A percentile compares a stretch with the other conserved stretches of the same genome.
These are phyloP conservation scores for Leersia perrieri DNA, from an alignment of 176 grass and related monocot genomes.

Conservation along the genomic window DNA sequence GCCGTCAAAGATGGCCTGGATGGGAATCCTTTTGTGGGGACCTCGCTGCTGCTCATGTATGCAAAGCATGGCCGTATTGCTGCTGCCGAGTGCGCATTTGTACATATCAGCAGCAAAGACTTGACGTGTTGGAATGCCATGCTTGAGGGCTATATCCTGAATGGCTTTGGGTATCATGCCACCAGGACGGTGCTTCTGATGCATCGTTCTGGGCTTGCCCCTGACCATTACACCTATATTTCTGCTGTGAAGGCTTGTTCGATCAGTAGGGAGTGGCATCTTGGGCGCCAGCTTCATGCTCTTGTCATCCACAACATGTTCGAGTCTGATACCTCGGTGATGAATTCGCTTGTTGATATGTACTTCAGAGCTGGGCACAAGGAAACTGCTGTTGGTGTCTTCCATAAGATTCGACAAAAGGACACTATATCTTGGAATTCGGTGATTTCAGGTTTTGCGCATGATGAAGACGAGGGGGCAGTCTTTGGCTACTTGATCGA, in stretches of 20 bases:
- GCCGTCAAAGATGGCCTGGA: slow-evolving; percentile 37
- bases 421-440: slow-evolving; percentile 66
- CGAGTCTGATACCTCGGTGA: slow-evolving; percentile 39
- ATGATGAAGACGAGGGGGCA: slow-evolving; percentile 31
- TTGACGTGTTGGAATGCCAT: slow-evolving; percentile 50
- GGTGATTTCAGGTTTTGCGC: slow-evolving; percentile 27
- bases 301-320: slow-evolving; percentile 40
- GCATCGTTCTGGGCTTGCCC: not conserved
- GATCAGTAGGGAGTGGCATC: not conserved
- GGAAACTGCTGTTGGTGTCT: slow-evolving; percentile 27
- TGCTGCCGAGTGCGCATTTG: slow-evolving; percentile 33
- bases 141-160: slow-evolving; percentile 46
- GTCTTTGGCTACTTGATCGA: slow-evolving; percentile 25
- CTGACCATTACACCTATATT: slow-evolving; percentile 48
- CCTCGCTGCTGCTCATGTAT: slow-evolving; percentile 48
- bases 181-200: slow-evolving; percentile 15
- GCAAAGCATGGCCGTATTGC: slow-evolving; percentile 25
- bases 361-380: slow-evolving; percentile 44
- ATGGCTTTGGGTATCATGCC: slow-evolving; percentile 4
- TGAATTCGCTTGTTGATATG: slow-evolving; percentile 50
- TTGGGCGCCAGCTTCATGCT: slow-evolving; percentile 31
- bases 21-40: slow-evolving; percentile 35
- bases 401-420: slow-evolving; percentile 31
- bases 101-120: slow-evolving; percentile 20
- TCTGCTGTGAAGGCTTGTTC: slow-evolving; percentile 42